phyloP scores from a whole-genome alignment of 1,284 basidiomycete genomes.

The Apiotrichum veenhuisii region DNA sequence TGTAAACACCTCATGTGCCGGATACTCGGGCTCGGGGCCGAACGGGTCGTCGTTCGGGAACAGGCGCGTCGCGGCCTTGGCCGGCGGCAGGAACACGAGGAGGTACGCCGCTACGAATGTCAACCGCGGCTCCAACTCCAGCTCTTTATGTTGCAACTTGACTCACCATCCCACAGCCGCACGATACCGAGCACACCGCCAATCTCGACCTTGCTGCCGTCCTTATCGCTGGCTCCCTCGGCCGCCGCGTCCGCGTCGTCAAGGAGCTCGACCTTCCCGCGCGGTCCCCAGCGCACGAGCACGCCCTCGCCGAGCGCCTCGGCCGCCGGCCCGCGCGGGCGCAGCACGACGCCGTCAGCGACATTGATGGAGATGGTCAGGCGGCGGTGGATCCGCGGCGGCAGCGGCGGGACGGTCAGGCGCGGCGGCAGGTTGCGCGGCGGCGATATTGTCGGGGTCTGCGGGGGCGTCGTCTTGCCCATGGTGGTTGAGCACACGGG shows the following conservation, averaged over 20 bases:
- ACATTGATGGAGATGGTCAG: constrained; percentile 22
- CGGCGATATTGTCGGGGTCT: constrained; percentile 1
- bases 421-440: constrained; percentile 31
- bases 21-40: constrained; percentile 5
- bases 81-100: constrained; percentile 41
- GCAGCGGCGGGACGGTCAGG: constrained; percentile 43
- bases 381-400: constrained; percentile 38
- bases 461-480: constrained; percentile 1
- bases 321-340: constrained; percentile 11
- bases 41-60: constrained; percentile 28
- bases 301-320: constrained; percentile 19
- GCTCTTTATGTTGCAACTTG: too few relatives aligned
- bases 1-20: constrained; percentile 31
- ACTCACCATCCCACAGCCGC: constrained; percentile 47
- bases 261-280: constrained; percentile 31
- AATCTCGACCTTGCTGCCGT: constrained; percentile 31
- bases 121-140: too few relatives aligned
- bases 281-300: constrained; percentile 40
- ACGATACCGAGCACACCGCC: constrained; percentile 47
- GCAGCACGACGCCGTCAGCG: constrained; percentile 34
- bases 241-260: background rate
- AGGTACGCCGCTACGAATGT: constrained; percentile 45
- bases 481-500: constrained; percentile 3
- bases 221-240: constrained; percentile 10
- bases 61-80: constrained; percentile 22